A percentile compares a stretch with the other conserved stretches of the same genome.
These are phyloP conservation scores for Erysiphe pulchra DNA, from an alignment of 2,329 filamentous ascomycete species.

Conservation along the genomic window DNA sequence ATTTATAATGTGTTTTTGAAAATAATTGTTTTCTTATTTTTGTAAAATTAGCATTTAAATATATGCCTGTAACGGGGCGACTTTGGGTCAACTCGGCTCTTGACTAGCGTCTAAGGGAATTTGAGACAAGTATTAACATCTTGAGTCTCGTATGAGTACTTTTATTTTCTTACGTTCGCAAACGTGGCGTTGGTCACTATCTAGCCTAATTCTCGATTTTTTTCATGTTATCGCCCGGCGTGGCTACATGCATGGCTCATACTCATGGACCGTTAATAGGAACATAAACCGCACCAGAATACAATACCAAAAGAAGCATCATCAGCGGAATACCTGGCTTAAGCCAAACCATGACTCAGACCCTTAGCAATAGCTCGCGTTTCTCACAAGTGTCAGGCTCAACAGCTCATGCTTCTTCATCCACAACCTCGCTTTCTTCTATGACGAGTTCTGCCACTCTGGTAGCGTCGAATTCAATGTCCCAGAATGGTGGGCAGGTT, in stretches of 20 bases:
- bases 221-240: conserved; percentile 11
- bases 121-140: conserved; percentile 3
- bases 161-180: not conserved
- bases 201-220: conserved; percentile 1
- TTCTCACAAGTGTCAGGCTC: conserved; percentile 37
- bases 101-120: conserved; percentile 1
- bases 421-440: conserved; percentile 12
- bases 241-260: conserved; percentile 11
- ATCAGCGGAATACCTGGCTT: conserved; percentile 6
- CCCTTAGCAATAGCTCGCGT: conserved; percentile 18
- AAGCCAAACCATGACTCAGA: conserved; percentile 13
- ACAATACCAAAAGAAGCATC: conserved; percentile 5
- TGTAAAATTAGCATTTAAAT: too few relatives aligned
- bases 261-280: conserved; percentile 12
- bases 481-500: conserved; percentile 29
- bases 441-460: conserved; percentile 13
- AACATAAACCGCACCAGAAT: conserved; percentile 12
- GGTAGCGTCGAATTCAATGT: conserved; percentile 13
- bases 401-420: conserved; percentile 22
- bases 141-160: not conserved
- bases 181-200: conserved; percentile 2
- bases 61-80: too few relatives aligned
- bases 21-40: too few relatives aligned
- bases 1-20: too few relatives aligned
- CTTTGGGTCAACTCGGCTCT: not conserved